Conservation (phyloP, 805 yeast genomes). For the Ogataea minuta region DNA sequence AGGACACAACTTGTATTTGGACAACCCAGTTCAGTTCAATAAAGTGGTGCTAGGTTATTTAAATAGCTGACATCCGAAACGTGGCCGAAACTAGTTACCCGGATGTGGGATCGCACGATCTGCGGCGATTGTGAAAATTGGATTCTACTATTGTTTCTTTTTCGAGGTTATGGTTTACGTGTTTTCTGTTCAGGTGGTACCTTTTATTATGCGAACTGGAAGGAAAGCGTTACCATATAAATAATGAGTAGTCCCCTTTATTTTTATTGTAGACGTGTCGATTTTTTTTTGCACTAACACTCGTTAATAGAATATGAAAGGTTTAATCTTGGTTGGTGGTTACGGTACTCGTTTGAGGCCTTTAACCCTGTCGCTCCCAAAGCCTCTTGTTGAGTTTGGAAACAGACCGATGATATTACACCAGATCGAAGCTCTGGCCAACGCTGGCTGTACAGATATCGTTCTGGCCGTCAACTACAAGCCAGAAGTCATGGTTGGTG, state of each 20-base stretch:
- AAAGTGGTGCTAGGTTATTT: slow-evolving; percentile 38
- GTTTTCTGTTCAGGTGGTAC: slow-evolving; percentile 11
- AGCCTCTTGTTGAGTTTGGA: slow-evolving; percentile 96
- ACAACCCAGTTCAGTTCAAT: slow-evolving; percentile 58
- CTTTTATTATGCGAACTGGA: slow-evolving; percentile 1
- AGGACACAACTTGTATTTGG: slow-evolving; percentile 78
- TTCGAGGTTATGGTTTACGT: slow-evolving; percentile 10
- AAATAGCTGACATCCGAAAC: slow-evolving; percentile 14
- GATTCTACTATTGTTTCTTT: slow-evolving; percentile 12
- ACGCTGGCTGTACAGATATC: slow-evolving; percentile 98
- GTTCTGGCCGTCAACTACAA: slow-evolving; percentile 98
- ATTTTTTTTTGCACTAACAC: slow-evolving; percentile 9
- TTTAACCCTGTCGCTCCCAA: slow-evolving; percentile 88
- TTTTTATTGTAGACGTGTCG: slow-evolving; percentile 11
- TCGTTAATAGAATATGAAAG: slow-evolving; percentile 61
- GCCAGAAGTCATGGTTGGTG: slow-evolving; percentile 98
- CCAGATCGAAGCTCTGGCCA: slow-evolving; percentile 96
- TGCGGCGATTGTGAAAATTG: slow-evolving; percentile 8
- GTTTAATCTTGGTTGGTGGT: slow-evolving; percentile 98
- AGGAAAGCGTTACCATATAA: slow-evolving; percentile 7
- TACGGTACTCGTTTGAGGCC: slow-evolving; percentile 99
- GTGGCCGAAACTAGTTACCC: slow-evolving; percentile 1
- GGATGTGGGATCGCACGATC: slow-evolving; percentile 5
- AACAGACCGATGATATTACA: slow-evolving; percentile 99
- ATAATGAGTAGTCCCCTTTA: slow-evolving; percentile 1